Conservation (phyloP, 2,329 filamentous ascomycete species). For the Fulvia fulva region DNA sequence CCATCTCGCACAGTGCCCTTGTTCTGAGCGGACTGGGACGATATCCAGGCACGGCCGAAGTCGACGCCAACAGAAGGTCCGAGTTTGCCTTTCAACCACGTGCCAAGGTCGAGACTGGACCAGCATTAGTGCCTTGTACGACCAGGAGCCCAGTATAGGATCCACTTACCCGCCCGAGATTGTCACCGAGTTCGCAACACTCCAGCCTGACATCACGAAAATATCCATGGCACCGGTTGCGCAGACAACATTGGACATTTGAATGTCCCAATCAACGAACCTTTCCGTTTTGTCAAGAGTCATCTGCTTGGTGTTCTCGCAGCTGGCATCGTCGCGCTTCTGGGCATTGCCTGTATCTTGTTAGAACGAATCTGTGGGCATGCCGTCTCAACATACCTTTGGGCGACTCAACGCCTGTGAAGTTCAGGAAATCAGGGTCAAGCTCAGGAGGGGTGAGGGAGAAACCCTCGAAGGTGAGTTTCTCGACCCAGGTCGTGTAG, state of each 20-base stretch:
- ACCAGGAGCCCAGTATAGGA: neutral
- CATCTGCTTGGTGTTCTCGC: no score
- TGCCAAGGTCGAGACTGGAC: neutral
- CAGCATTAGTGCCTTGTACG: neutral
- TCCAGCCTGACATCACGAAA: slow-evolving; percentile 8
- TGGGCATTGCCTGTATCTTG: no score
- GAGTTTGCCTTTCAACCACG: neutral
- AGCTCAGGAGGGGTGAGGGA: no score
- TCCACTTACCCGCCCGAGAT: neutral
- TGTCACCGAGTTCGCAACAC: slow-evolving; percentile 8
- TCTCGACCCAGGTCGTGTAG: no score
- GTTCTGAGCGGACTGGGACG: slow-evolving; percentile 10
- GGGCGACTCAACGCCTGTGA: no score
- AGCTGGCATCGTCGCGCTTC: no score
- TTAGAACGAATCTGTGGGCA: no score
- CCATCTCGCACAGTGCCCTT: slow-evolving; percentile 9
- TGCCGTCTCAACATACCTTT: no score
- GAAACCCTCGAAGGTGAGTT: no score
- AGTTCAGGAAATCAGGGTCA: no score
- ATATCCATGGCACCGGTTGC: slow-evolving; percentile 7
- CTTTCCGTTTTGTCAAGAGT: no score
- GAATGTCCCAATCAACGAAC: slow-evolving; percentile 19
- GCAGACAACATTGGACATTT: slow-evolving; percentile 19
- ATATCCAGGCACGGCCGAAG: slow-evolving; percentile 8
- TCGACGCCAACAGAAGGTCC: slow-evolving; percentile 3